These are phyloP conservation scores for Psophocarpus tetragonolobus DNA, from an alignment of 306 rosid species.

Conservation along the genomic window DNA sequence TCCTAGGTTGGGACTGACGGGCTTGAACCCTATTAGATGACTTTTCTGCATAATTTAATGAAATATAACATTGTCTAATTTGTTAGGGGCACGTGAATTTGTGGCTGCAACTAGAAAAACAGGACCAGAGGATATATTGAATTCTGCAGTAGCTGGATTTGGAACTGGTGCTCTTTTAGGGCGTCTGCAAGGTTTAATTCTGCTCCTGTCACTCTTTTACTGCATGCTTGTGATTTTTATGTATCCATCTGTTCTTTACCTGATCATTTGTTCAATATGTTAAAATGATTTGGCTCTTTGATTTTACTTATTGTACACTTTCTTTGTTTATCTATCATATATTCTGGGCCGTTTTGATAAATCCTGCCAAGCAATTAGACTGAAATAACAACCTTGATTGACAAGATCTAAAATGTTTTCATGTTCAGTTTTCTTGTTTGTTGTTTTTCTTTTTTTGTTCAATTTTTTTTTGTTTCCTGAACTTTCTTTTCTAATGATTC, in stretches of 20 bases:
- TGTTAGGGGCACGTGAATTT: constrained; percentile 78
- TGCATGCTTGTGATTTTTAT: constrained; percentile 11
- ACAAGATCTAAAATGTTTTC: background rate
- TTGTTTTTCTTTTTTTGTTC: background rate
- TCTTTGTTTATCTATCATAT: background rate
- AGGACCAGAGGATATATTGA: constrained; percentile 70
- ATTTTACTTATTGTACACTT: background rate
- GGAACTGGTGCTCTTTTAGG: constrained; percentile 92
- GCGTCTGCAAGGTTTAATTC: constrained; percentile 78
- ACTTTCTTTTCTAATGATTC: background rate
- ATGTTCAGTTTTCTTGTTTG: background rate
- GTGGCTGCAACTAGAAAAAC: constrained; percentile 68
- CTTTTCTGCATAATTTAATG: constrained; percentile 12
- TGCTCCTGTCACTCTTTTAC: background rate
- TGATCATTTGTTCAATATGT: background rate
- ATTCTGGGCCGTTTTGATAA: background rate
- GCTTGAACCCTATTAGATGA: background rate
- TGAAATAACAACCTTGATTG: background rate
- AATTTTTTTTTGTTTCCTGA: background rate
- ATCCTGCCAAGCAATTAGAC: background rate
- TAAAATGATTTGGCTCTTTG: constrained; percentile 9
- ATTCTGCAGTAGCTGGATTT: constrained; percentile 79
- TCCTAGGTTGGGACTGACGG: background rate
- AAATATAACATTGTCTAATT: background rate
- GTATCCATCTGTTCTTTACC: background rate